Evolutionary conservation across 1,139 yeast species (phyloP), one percentile per base, ranked within the genome.

Genomic region (Pichia sp.): DNA sequence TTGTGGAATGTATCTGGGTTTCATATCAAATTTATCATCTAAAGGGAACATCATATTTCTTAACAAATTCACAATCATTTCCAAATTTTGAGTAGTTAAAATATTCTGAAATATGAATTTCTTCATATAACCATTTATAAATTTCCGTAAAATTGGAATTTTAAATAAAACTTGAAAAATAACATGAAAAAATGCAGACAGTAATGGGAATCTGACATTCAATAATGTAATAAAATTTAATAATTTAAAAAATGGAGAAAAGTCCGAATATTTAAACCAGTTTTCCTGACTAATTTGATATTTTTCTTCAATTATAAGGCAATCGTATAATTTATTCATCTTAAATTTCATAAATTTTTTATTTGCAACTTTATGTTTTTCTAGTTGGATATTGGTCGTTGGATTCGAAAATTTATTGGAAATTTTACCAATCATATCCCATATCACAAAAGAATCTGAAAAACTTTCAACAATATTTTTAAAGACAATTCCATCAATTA

Each of bases 381-480:
- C n/a, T 29, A 18, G 4, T 39, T 25, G 30, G 7, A 25, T 29
- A 11, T 32, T 5, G n/a, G 34, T n/a, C 9, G 10, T 40, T 3
- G 28, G 25, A 36, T 37, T 25, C 31, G 7, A 39, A 27, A 47
- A 3, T 33, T 35, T 33, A 33, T 56, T 62, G 39, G 62, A 53
- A 7, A 65, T 52, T 47, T 66, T 64, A 29, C 69, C 66, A 10
- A 71, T 55, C 6, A 74, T 59, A 34, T 69, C 73, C 64, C 75
- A 71, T 6, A 74, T 48, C 64, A 71, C 65, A 66, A 73, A 74
- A 34, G 73, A 73, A 50, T 74, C 75, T 29, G 72, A 65, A 28
- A 76, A 53, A 53, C 72, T 72, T 11, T 70, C 71, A 2, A 74
- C 56, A 1, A 68, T 58, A 45, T 67, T 73, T 40, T 61, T 60